Evolutionary conservation across 2,329 filamentous ascomycete genomes (phyloP), one percentile per base, ranked within the genome.

Genomic region (Didymellaceae sp.): DNA sequence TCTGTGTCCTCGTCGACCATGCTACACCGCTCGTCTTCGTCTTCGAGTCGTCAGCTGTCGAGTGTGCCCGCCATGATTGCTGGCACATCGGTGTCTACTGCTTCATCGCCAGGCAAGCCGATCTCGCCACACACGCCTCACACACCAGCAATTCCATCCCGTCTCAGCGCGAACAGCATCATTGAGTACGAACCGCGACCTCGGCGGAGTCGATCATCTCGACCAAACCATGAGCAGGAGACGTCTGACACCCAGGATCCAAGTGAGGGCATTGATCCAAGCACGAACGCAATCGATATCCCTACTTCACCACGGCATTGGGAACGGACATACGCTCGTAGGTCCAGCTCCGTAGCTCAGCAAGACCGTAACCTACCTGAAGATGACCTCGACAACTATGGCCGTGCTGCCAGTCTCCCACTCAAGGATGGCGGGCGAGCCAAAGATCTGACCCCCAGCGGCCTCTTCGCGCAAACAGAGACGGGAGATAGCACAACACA

Each of bases 1-100:
- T 96, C 91, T 0, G 91, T 99, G 82, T 91, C 90, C 21, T 94
- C 91, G 1, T 97, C 93, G 0, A 82, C 91, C 63, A 85, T 95
- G 61, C 77, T 97, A 49, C 89, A 96, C 37, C 85, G 90, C 30
- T 94, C 91, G 0, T 91, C 89, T 4, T 89, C 85, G 51, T 90
- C 91, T 0, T 86, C 84, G 2, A 85, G 88, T 53, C 90, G 91
- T 71, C 88, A 90, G 44, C 81, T 91, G 1, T 83, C 83, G 5
- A 84, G 81, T 35, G 82, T 86, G 10, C 83, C 85, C 16, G 80
- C 81, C 5, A 82, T 86, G 77, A 74, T 83, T 39, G 80, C 77
- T 18, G 82, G 81, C 6, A 88, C 87, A 4, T 91, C 89, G 0
- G 80, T 91, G 58, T 97, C 92, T 4, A 87, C 87, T 9, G 93